Percentiles rank a stretch among this genome's conserved stretches.
phyloP scores from a whole-genome alignment of 139 green algal species.

The Mychonastes homosphaera region DNA sequence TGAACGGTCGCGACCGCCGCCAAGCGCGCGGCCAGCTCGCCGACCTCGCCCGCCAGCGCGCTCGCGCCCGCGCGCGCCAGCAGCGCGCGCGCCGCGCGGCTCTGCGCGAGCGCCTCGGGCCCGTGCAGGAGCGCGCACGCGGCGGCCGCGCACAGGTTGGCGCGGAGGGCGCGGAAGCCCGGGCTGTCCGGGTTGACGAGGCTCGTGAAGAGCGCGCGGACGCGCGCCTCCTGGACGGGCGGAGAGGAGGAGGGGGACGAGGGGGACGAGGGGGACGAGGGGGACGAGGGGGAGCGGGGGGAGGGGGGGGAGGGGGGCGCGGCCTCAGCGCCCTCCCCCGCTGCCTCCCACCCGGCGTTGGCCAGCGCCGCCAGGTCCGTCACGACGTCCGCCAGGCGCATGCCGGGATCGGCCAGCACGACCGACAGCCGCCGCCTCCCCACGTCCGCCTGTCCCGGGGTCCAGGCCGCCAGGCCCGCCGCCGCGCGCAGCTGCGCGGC shows the following conservation, averaged over 20 bases:
- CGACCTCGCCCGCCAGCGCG: slow-evolving; percentile 33
- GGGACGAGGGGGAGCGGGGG: neutral
- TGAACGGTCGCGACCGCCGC: slow-evolving; percentile 9
- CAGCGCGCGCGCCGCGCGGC: neutral
- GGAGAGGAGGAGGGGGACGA: neutral
- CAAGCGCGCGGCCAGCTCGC: slow-evolving; percentile 31
- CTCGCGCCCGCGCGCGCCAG: slow-evolving; percentile 36
- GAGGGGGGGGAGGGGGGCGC: neutral
- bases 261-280: neutral
- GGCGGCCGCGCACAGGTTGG: slow-evolving; percentile 26
- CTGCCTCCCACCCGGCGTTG: neutral
- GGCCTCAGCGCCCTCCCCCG: neutral
- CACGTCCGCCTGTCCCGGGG: slow-evolving; percentile 8
- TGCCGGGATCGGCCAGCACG: slow-evolving; percentile 45
- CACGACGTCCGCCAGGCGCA: slow-evolving; percentile 46
- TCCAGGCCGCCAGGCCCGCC: slow-evolving; percentile 8
- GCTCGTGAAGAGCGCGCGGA: slow-evolving; percentile 14
- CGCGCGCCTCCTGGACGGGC: neutral
- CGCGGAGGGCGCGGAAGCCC: slow-evolving; percentile 30
- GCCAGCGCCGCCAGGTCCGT: slow-evolving; percentile 33
- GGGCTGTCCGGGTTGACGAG: slow-evolving; percentile 19
- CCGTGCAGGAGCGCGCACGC: slow-evolving; percentile 34
- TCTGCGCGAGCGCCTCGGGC: slow-evolving; percentile 7
- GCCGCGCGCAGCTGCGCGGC: slow-evolving; percentile 29
- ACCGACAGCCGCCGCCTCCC: slow-evolving; percentile 38